Base-by-base conservation (phyloP, 306 rosid species). In the Lablab purpureus region DNA sequence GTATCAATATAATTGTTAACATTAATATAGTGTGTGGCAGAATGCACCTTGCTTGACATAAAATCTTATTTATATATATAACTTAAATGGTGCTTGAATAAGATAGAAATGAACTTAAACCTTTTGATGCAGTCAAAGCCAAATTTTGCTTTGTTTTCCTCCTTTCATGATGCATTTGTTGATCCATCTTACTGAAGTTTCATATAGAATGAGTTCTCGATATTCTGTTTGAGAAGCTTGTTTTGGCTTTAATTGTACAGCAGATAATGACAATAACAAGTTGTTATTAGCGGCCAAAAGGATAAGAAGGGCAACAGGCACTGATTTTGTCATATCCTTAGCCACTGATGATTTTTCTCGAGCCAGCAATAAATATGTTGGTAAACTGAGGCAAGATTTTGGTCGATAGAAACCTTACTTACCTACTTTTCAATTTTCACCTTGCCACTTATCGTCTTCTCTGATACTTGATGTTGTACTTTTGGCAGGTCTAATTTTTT, bases 231-330 rank as follows among this genome's bases (percentile, higher is more conserved):
- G 43, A 74, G 46, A 71, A 64, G 60, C 71, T 78, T 73, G 75
- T 40, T 84, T 47, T 78, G 75, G n/a, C 50, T 58, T 83, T 74
- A 64, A 65, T 75, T 43, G 75, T 72, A 62, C 91, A 94, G 98
- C 91, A 46, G 97, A 90, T 80, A 84, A 85, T 52, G 94, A 82
- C 79, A 47, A 72, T 64, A 90, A 89, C 74, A 94, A 94, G 83
- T 82, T 90, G 47, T 54, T 94, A 83, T 75, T 94, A 84, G 96
- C 93, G 71, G 98, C 98, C 75, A 91, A 88, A 83, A 94, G 82
- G 90, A 71, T 87, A 41, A 89, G 94, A 84, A 87, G 91, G 89
- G 88, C 97, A 80, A 92, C 91, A 27, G 85, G 90, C 83, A 90
- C 90, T 10, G 91, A 86, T 74, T 94, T 87, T 52, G 65, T 89